Conservation (phyloP, 495 filamentous ascomycete species). For the Penicillium cataractarum region DNA sequence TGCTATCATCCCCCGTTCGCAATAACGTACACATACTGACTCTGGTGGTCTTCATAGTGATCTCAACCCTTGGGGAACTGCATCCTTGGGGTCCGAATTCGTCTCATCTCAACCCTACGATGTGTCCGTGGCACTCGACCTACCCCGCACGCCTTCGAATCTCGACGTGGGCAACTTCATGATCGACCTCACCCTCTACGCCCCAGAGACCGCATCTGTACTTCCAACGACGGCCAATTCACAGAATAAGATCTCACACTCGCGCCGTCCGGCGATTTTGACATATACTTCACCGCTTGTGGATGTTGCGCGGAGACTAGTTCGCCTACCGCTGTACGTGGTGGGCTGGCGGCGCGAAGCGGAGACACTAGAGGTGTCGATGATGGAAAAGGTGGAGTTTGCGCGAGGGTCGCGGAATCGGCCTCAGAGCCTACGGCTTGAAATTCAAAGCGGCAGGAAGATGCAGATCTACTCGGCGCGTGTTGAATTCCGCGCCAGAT, state of each 20-base stretch:
- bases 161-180: conserved; percentile 84
- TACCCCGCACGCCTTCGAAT: conserved; percentile 63
- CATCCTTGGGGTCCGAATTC: conserved; percentile 43
- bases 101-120: conserved; percentile 59
- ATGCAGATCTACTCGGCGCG: conserved; percentile 75
- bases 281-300: conserved; percentile 67
- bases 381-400: conserved; percentile 76
- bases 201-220: conserved; percentile 39
- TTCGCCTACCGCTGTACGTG: conserved; percentile 61
- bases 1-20: background rate
- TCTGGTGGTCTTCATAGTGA: conserved; percentile 29
- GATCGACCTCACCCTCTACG: conserved; percentile 73
- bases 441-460: conserved; percentile 65
- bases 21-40: conserved; percentile 9
- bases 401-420: conserved; percentile 55
- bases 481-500: conserved; percentile 69
- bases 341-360: conserved; percentile 58
- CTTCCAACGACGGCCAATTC: conserved; percentile 28
- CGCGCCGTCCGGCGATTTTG: conserved; percentile 65
- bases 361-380: conserved; percentile 61
- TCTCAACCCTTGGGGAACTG: conserved; percentile 48
- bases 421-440: conserved; percentile 61
- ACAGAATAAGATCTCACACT: conserved; percentile 40
- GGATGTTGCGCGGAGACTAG: conserved; percentile 50
- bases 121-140: conserved; percentile 71